Evolutionary conservation across 129 eudicot species (phyloP).

Genomic region (Centaurea solstitialis): DNA sequence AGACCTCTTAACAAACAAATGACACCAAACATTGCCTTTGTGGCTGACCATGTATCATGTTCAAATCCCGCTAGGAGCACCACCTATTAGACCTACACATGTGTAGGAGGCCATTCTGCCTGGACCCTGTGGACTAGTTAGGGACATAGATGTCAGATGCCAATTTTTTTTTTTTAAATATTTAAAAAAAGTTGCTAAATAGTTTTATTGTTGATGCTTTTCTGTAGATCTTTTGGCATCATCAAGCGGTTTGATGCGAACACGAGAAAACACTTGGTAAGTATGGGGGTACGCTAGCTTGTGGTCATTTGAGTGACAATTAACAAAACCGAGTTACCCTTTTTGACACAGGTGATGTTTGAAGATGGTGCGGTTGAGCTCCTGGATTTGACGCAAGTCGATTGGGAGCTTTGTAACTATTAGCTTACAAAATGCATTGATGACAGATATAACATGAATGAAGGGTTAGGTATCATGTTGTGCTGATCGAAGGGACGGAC

Average conservation of each 20-base stretch:
- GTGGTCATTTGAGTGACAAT: slow-evolving; percentile 4
- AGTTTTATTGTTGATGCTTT: neutral
- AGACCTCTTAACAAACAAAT: too few relatives aligned
- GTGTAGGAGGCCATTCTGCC: neutral
- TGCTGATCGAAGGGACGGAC: slow-evolving; percentile 15
- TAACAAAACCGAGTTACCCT: neutral
- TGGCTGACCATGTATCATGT: neutral
- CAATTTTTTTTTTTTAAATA: too few relatives aligned
- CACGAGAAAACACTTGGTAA: slow-evolving; percentile 78
- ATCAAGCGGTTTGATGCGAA: slow-evolving; percentile 62
- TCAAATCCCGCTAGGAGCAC: too few relatives aligned
- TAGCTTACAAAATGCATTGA: slow-evolving; percentile 25
- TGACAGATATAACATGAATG: slow-evolving; percentile 4
- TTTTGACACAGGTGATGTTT: slow-evolving; percentile 66
- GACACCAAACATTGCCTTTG: neutral
- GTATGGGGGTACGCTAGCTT: slow-evolving; percentile 9
- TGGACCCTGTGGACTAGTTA: too few relatives aligned
- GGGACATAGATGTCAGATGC: neutral
- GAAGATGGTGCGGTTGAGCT: slow-evolving; percentile 70
- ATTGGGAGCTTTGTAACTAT: slow-evolving; percentile 70
- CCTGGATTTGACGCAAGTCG: slow-evolving; percentile 81
- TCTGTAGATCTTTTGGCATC: slow-evolving; percentile 68
- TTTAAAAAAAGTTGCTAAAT: neutral
- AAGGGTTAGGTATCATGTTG: neutral
- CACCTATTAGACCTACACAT: too few relatives aligned